phyloP scores from a whole-genome alignment of 2,329 filamentous ascomycete species.

The Alternaria brassicae region DNA sequence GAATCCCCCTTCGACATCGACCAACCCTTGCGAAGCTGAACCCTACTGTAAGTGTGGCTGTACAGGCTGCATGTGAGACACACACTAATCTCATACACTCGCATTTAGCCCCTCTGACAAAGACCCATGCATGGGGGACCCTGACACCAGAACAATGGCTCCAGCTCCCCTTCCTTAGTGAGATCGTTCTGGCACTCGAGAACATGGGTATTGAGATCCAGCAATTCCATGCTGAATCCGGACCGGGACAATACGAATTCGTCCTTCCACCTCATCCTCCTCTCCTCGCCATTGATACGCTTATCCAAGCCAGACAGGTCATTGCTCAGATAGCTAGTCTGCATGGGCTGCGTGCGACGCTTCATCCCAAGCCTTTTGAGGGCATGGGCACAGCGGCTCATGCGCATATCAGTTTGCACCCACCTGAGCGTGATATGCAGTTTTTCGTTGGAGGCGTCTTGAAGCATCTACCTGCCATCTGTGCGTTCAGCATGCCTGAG shows the following conservation, averaged over 20 bases:
- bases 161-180: conserved; percentile 66
- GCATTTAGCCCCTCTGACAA: conserved; percentile 57
- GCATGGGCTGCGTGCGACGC: conserved; percentile 70
- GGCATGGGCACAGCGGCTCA: conserved; percentile 71
- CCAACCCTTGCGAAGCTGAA: conserved; percentile 35
- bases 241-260: conserved; percentile 79
- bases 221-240: conserved; percentile 77
- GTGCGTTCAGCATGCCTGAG: conserved; percentile 72
- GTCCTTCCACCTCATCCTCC: conserved; percentile 69
- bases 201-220: conserved; percentile 70
- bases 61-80: neutral
- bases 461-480: conserved; percentile 68
- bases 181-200: conserved; percentile 68
- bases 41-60: conserved; percentile 25
- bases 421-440: conserved; percentile 60
- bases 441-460: conserved; percentile 77
- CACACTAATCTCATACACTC: neutral
- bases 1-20: conserved; percentile 25
- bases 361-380: conserved; percentile 74
- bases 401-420: conserved; percentile 71
- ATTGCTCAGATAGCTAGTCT: conserved; percentile 69
- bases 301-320: conserved; percentile 74
- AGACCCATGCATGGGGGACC: conserved; percentile 75
- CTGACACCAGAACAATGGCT: conserved; percentile 69
- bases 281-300: conserved; percentile 71